Evolutionary conservation across 1,139 yeast species (phyloP), one percentile per base, ranked within the genome.

Genomic region (Debaryomyces fabryi): DNA sequence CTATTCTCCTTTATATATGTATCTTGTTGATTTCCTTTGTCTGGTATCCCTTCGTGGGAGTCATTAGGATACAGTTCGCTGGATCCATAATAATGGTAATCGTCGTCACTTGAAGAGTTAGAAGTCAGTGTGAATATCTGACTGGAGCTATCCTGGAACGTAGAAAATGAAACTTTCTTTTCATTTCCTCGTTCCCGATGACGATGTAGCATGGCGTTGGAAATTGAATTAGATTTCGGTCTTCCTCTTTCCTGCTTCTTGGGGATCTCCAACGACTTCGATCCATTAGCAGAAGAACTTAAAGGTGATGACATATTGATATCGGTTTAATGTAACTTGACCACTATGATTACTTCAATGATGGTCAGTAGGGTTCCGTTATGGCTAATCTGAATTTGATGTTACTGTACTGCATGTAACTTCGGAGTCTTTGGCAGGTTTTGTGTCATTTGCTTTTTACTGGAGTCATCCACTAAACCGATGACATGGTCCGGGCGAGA

Each of bases 191-290:
- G 37, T 13, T 23, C 42, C 35, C 45, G 39, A 15, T 42, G 53
- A 36, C 50, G 50, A 8, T 46, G 50, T 16, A 54, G 42, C 44
- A 48, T 44, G 8, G 48, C 56, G 40, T 54, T 54, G 9, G 57
- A 52, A 20, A 52, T 49, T 8, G 56, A 50, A 34, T 54, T 54
- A 16, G 55, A 46, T 39, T 52, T 53, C 23, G 29, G 38, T 41
- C 55, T 39, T n/a, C 36, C 37, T 21, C 43, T 30, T 6, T 18
- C 36, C 13, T 21, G 27, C 27, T 30, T 20, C 15, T 21, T 30
- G 18, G 32, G 36, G 24, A 20, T 23, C 24, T 15, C 13, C 9
- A 32, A 20, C 13, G 27, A 10, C 13, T 25, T 39, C 12, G 43
- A 23, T 13, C 12, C 33, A 25, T 23, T 23, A 38, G 21, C 34